Conservation (phyloP, 495 filamentous ascomycete genomes). For the Trichoderma asperelloides region DNA sequence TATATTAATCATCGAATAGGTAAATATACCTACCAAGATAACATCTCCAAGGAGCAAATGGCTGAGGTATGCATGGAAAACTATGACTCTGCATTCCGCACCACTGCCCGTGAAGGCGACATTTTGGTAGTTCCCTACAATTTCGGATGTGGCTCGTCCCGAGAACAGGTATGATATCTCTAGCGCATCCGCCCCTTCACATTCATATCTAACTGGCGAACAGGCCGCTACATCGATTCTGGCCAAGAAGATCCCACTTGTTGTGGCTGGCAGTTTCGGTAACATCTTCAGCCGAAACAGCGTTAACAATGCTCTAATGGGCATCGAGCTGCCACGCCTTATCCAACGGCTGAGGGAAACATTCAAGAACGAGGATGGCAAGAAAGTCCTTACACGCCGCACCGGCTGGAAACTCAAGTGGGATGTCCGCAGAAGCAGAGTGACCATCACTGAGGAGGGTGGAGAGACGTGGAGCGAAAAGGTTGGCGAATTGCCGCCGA, state of each 20-base stretch:
- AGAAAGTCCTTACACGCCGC: constrained; percentile 61
- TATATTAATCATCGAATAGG: constrained; percentile 8
- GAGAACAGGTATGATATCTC: too few species aligned
- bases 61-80: constrained; percentile 86
- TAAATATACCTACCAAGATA: constrained; percentile 85
- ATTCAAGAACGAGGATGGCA: constrained; percentile 36
- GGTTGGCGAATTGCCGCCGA: constrained; percentile 77
- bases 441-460: constrained; percentile 44
- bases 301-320: constrained; percentile 88
- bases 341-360: constrained; percentile 58
- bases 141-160: constrained; percentile 73
- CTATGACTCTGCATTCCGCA: constrained; percentile 66
- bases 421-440: constrained; percentile 67
- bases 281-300: constrained; percentile 85
- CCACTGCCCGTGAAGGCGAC: constrained; percentile 54
- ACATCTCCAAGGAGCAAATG: constrained; percentile 68
- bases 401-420: constrained; percentile 86
- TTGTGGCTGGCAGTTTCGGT: constrained; percentile 76
- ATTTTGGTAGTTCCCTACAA: constrained; percentile 84
- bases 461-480: constrained; percentile 66
- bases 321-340: constrained; percentile 69
- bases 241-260: constrained; percentile 74
- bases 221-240: constrained; percentile 87
- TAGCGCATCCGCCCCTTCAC: background rate
- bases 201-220: constrained; percentile 40